A percentile compares a stretch with the other conserved stretches of the same genome.
Conservation (phyloP, 2,329 filamentous ascomycete genomes). For the Alternaria triticina region DNA sequence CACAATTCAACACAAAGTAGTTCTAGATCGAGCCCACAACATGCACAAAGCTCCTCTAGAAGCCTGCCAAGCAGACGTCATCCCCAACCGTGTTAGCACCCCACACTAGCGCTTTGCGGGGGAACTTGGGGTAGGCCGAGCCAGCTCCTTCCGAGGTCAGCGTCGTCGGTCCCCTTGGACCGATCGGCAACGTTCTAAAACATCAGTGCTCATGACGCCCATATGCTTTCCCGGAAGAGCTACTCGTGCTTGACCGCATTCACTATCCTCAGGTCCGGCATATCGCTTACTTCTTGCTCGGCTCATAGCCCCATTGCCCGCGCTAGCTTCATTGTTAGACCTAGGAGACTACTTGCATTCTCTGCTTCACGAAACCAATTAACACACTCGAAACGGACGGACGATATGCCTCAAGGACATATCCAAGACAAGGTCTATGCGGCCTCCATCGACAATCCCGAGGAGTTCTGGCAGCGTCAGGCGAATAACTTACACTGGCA, state of each 20-base stretch:
- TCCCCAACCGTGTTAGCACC: constrained; percentile 6
- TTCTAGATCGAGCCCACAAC: neutral
- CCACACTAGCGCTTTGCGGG: constrained; percentile 13
- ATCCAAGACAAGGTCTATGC: constrained; percentile 59
- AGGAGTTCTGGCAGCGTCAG: constrained; percentile 76
- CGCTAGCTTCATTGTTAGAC: neutral
- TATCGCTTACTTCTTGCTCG: neutral
- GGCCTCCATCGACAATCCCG: constrained; percentile 70
- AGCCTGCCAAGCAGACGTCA: neutral
- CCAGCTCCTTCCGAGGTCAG: constrained; percentile 12
- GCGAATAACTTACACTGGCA: constrained; percentile 83
- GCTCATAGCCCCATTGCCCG: neutral
- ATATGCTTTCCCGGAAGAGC: neutral
- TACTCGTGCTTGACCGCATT: neutral
- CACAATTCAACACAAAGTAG: neutral
- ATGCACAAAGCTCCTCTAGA: neutral
- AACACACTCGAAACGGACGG: neutral
- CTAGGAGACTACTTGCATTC: neutral
- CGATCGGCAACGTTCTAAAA: constrained; percentile 3
- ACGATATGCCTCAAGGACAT: constrained; percentile 19
- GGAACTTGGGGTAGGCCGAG: constrained; percentile 3
- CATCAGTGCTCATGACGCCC: neutral
- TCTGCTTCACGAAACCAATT: neutral
- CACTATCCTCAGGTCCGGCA: neutral
- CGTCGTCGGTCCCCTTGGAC: constrained; percentile 7